Conservation (phyloP, 306 rosid genomes). For the Gillenia trifoliata region DNA sequence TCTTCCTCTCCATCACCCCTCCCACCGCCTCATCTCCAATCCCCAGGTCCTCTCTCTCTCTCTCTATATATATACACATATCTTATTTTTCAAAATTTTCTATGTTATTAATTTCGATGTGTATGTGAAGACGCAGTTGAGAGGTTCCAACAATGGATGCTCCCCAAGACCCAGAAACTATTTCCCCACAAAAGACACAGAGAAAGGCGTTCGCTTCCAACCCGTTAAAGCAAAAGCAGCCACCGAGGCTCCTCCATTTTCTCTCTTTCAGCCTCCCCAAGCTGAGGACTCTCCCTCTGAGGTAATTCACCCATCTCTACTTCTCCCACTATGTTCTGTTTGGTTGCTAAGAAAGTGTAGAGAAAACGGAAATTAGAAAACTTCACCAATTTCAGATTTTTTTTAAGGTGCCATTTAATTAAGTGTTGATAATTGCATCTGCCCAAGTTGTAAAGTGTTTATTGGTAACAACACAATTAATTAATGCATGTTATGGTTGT, state of each 20-base stretch:
- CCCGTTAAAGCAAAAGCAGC: slow-evolving; percentile 59
- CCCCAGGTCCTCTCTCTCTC: slow-evolving; percentile 42
- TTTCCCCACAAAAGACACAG: slow-evolving; percentile 20
- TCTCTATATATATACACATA: too few species aligned
- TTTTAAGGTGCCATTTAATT: neutral
- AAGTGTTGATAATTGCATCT: neutral
- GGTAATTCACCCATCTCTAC: slow-evolving; percentile 27
- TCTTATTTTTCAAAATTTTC: neutral
- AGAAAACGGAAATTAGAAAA: neutral
- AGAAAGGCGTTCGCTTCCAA: slow-evolving; percentile 25
- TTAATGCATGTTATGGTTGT: neutral
- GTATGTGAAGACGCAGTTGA: slow-evolving; percentile 36
- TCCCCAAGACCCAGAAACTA: slow-evolving; percentile 38
- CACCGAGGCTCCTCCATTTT: slow-evolving; percentile 46
- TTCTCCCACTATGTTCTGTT: slow-evolving; percentile 2
- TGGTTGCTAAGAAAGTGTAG: slow-evolving; percentile 1
- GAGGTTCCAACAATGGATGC: slow-evolving; percentile 38
- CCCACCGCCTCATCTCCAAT: slow-evolving; percentile 44
- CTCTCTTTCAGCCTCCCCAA: slow-evolving; percentile 52
- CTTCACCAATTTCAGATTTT: neutral
- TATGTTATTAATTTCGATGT: neutral
- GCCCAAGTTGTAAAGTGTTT: neutral
- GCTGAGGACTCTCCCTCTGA: slow-evolving; percentile 53
- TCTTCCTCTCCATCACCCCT: slow-evolving; percentile 49
- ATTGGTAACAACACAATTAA: neutral